Base-by-base conservation (phyloP, 345 rosid species). In the Syzygium oleosum region DNA sequence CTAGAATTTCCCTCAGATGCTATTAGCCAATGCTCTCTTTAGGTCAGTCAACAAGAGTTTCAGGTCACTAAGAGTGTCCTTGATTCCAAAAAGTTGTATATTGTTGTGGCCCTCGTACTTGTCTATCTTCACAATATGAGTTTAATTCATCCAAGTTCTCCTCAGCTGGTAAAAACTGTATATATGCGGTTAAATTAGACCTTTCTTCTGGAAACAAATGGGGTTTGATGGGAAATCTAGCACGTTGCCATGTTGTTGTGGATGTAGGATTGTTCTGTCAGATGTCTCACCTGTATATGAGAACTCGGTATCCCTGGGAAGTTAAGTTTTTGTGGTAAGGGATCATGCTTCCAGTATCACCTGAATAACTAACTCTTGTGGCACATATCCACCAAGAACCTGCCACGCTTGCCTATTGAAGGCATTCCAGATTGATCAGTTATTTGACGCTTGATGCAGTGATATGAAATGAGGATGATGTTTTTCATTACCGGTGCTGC, bases 241-340 rank as follows among this genome's bases (percentile, higher is more conserved):
- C 79, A 17, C 9, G 79, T 68, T 0, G 17, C 79, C 46, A 31
- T 4, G 79, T 14, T 63, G 7, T 0, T 13, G 38, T 29, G 19
- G 0, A 29, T 31, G 46, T 23, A 68, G 23, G 46, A 34, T 34
- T 63, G 41, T 29, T 68, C 79, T 34, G 79, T 46, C 49, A 2
- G 23, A 52, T 21, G 19, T 34, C 5, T 46, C 88, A 91, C 94
- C 92, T 92, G 88, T 89, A 92, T 9, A 92, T 90, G 29, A 92
- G 92, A 3, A 91, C 94, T 58, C 90, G 85, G 79, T 91, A 92
- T 56, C 93, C 94, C 73, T 54, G 56, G 22, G 83, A 34, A 4
- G 93, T 92, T 10, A 91, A 87, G 73, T 84, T 88, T 52, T 54
- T 85, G 88, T 90, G 93, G 87, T 90, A 91, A 61, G 92, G 92